Conservation (phyloP, 2,329 filamentous ascomycete genomes). For the Monilinia aucupariae region DNA sequence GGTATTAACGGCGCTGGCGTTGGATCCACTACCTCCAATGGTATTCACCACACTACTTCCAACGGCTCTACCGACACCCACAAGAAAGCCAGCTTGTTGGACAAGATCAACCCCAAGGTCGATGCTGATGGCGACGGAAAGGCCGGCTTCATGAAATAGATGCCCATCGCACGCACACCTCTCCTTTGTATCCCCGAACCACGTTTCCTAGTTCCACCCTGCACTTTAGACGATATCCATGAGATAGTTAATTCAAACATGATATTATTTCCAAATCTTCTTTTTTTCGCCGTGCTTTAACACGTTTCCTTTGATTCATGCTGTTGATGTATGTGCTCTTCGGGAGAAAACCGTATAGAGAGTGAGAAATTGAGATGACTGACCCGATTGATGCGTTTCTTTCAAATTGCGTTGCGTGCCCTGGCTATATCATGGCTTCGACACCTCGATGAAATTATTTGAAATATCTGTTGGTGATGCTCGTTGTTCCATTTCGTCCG, state of each 20-base stretch:
- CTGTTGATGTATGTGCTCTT: neutral
- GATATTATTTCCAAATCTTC: neutral
- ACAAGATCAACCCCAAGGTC: conserved; percentile 50
- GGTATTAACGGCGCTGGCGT: conserved; percentile 13
- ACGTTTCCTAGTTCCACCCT: neutral
- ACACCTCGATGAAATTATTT: too few species aligned
- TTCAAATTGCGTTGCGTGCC: too few species aligned
- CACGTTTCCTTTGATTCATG: neutral
- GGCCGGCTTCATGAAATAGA: conserved; percentile 43
- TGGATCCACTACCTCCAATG: neutral
- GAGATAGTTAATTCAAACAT: neutral
- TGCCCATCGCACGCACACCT: neutral
- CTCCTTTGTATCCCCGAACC: neutral
- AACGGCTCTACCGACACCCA: conserved; percentile 7
- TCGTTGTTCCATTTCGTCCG: too few species aligned
- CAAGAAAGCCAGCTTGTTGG: conserved; percentile 45
- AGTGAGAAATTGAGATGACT: too few species aligned
- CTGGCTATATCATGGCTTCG: too few species aligned
- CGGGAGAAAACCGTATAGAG: neutral
- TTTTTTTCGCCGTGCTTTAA: too few species aligned
- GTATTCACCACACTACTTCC: conserved; percentile 10
- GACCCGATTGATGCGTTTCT: too few species aligned
- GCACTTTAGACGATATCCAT: neutral
- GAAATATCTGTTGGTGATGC: too few species aligned
- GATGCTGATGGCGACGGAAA: conserved; percentile 53